Evolutionary conservation across 768 basidiomycete species (phyloP), one percentile per base, ranked within the genome.

Genomic region (Daedaleopsis sinensis): DNA sequence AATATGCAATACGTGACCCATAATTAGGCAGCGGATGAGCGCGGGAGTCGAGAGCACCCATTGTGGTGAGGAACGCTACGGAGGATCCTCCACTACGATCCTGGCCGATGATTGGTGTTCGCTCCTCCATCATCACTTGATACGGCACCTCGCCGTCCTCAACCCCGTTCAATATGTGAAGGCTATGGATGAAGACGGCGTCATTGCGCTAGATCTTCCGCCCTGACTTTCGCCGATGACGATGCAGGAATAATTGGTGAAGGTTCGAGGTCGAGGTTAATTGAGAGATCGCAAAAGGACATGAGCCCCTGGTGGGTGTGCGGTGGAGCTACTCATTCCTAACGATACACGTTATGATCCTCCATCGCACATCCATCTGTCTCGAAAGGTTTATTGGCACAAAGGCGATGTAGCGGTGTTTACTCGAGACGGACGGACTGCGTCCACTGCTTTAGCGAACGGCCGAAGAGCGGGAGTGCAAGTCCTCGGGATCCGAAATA

Each of bases 401-500:
- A 12, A 42, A 42, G 3, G 18, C 39, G 18, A 42, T 5, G 39
- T 10, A 12, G 39, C 10, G 39, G 5, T 18, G 18, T 18, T 13
- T 42, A 12, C 13, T 42, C 39, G 39, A 42, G 39, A 11, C 39
- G 39, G 39, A 18, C 18, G 39, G 39, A 18, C 18, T 42, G 39
- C 18, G 18, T 42, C 11, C 13, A 42, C 11, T n/a, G n/a, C n/a
- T 42, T 42, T 42, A 42, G 39, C 39, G 39, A 42, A 42, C 39
- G 39, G 7, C 15, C 51, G 37, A 16, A 15, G 35, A 21, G 35
- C 51, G 37, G 19, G 8, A 10, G 13, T 36, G 37, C 37, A 52
- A 36, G 51, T 52, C 51, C 51, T 52, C 51, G 51, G 51, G 12
- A 11, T 36, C 51, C 51, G 51, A 52, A 27, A 36, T 21, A n/a